Evolutionary conservation across 176 grass and related monocot species (phyloP).

Genomic region (Paspalum vaginatum): DNA sequence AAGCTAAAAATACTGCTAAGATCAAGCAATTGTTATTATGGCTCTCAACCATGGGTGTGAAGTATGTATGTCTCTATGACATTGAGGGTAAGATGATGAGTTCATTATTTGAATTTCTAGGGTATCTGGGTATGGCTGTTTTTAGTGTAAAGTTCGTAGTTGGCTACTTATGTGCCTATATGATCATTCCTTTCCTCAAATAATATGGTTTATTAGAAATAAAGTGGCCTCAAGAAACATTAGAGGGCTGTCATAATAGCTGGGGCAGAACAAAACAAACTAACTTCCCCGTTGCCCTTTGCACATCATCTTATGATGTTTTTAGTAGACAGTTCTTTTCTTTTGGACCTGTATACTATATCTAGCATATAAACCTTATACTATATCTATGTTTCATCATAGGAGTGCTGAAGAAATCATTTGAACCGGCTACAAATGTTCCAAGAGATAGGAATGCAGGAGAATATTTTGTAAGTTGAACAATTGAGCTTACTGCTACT

Average conservation of each 20-base stretch:
- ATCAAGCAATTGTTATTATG: constrained; percentile 66
- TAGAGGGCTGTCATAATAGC: not conserved
- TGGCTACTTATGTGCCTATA: constrained; percentile 2
- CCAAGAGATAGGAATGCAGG: constrained; percentile 37
- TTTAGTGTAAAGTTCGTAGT: constrained; percentile 28
- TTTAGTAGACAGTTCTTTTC: constrained; percentile 12
- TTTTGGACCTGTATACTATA: not conserved
- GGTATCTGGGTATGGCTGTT: constrained; percentile 12
- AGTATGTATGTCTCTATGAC: constrained; percentile 83
- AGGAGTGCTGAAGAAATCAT: constrained; percentile 84
- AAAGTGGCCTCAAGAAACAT: constrained; percentile 20
- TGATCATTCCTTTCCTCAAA: not conserved
- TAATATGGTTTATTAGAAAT: constrained; percentile 18
- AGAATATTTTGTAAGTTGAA: constrained; percentile 56
- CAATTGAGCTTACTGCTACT: constrained; percentile 30
- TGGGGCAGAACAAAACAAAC: not conserved
- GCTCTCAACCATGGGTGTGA: constrained; percentile 63
- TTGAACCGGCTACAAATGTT: constrained; percentile 49
- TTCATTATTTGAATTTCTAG: constrained; percentile 23
- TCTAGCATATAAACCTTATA: constrained; percentile 20
- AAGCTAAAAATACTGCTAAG: constrained; percentile 71
- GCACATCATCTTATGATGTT: constrained; percentile 29
- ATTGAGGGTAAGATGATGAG: constrained; percentile 61
- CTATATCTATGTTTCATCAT: constrained; percentile 9
- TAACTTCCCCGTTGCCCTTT: constrained; percentile 8